These are phyloP conservation scores for Trichoderma asperelloides DNA, from an alignment of 495 filamentous ascomycete genomes.

Conservation along the genomic window DNA sequence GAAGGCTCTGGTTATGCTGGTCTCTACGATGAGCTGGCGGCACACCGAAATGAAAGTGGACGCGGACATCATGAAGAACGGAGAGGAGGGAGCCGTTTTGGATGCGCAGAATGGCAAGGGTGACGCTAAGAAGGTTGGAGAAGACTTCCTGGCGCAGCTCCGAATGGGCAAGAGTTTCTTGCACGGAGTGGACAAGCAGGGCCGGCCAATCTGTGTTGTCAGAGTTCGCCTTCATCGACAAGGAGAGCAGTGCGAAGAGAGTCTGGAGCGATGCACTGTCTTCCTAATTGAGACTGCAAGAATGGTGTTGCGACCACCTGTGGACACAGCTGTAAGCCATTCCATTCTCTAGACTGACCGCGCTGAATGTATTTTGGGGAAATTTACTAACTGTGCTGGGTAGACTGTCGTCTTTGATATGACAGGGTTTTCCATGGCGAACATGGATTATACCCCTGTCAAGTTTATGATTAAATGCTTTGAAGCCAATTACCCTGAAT, in stretches of 20 bases:
- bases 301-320: conserved; percentile 64
- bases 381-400: background rate
- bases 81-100: conserved; percentile 58
- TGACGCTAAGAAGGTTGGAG: conserved; percentile 53
- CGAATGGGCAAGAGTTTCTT: conserved; percentile 92
- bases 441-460: conserved; percentile 96
- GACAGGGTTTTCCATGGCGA: conserved; percentile 83
- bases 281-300: conserved; percentile 90
- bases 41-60: conserved; percentile 73
- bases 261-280: conserved; percentile 81
- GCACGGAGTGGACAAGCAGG: conserved; percentile 77
- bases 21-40: conserved; percentile 92
- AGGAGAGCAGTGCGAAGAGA: conserved; percentile 71
- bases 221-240: conserved; percentile 71
- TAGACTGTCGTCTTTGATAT: conserved; percentile 90
- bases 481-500: conserved; percentile 97
- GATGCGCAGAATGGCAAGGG: conserved; percentile 48
- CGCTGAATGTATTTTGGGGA: background rate
- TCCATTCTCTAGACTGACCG: background rate
- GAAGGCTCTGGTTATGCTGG: conserved; percentile 85
- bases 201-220: conserved; percentile 81
- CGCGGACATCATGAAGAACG: conserved; percentile 71
- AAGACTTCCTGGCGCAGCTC: conserved; percentile 79
- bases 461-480: conserved; percentile 99
- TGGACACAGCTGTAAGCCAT: conserved; percentile 81